A percentile compares a stretch with the other conserved stretches of the same genome.
phyloP scores from a whole-genome alignment of 2,329 filamentous ascomycete genomes.

The Claviceps fusiformis region DNA sequence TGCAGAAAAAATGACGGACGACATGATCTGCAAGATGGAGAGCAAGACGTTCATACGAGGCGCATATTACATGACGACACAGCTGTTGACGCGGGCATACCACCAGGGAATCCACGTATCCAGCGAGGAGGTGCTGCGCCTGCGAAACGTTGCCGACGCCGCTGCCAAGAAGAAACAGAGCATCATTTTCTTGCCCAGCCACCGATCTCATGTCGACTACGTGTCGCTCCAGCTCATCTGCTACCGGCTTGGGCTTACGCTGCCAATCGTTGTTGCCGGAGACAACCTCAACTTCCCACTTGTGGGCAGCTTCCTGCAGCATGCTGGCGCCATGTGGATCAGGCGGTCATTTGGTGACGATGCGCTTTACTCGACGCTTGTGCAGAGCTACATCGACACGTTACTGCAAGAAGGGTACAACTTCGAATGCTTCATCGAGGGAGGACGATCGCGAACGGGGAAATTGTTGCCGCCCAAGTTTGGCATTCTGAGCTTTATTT shows the following conservation, averaged over 20 bases:
- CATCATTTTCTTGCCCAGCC: slow-evolving; percentile 89
- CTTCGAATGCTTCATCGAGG: slow-evolving; percentile 95
- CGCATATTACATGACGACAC: slow-evolving; percentile 80
- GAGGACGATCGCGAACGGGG: slow-evolving; percentile 80
- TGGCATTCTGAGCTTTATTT: slow-evolving; percentile 79
- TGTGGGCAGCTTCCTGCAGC: slow-evolving; percentile 79
- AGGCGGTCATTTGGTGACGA: slow-evolving; percentile 86
- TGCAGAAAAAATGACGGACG: slow-evolving; percentile 73
- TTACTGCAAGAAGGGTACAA: slow-evolving; percentile 84
- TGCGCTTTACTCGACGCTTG: slow-evolving; percentile 76
- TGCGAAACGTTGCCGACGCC: slow-evolving; percentile 69
- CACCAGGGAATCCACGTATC: slow-evolving; percentile 96
- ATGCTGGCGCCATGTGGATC: slow-evolving; percentile 97
- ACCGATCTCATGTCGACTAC: slow-evolving; percentile 92
- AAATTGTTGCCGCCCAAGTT: slow-evolving; percentile 93
- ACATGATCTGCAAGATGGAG: slow-evolving; percentile 99
- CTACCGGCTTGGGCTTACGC: slow-evolving; percentile 75
- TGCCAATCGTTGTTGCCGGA: slow-evolving; percentile 86
- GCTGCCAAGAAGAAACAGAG: slow-evolving; percentile 82
- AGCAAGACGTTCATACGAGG: slow-evolving; percentile 83
- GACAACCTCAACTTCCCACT: slow-evolving; percentile 94
- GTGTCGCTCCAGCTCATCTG: slow-evolving; percentile 91
- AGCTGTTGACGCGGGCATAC: slow-evolving; percentile 83
- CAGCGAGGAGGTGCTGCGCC: slow-evolving; percentile 76
- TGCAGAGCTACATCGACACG: slow-evolving; percentile 92